Evolutionary conservation across 495 filamentous ascomycete genomes (phyloP).

Genomic region (Penicillium diatomitis): DNA sequence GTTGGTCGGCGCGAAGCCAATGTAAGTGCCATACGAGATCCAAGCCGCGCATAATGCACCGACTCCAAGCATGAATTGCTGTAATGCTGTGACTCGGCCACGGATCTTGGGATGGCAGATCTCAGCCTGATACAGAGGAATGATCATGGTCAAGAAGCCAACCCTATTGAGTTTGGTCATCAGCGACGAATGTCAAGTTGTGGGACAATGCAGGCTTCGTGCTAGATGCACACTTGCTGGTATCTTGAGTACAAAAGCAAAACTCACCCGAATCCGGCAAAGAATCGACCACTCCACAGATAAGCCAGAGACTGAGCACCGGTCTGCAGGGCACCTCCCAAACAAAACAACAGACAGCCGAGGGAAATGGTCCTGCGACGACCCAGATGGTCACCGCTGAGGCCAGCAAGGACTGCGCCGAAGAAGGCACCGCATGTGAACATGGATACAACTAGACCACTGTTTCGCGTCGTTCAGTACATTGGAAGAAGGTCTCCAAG

Average conservation of each 20-base stretch:
- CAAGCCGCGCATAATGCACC: conserved; percentile 31
- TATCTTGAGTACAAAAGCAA: background rate
- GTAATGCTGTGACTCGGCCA: conserved; percentile 32
- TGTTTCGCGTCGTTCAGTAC: background rate
- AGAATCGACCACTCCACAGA: conserved; percentile 33
- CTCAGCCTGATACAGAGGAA: conserved; percentile 39
- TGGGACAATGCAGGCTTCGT: too few relatives aligned
- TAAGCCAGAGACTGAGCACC: conserved; percentile 28
- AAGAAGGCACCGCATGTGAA: conserved; percentile 48
- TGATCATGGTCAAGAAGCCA: conserved; percentile 54
- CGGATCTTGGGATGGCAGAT: conserved; percentile 37
- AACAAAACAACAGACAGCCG: conserved; percentile 34
- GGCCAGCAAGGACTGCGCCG: conserved; percentile 30
- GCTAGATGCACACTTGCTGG: too few relatives aligned
- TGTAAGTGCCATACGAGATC: conserved; percentile 39
- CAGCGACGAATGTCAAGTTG: too few relatives aligned
- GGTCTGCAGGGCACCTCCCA: conserved; percentile 36
- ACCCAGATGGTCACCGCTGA: conserved; percentile 30
- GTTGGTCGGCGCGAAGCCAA: conserved; percentile 38
- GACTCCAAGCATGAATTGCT: conserved; percentile 40
- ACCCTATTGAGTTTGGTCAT: conserved; percentile 11
- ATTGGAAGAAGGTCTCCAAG: background rate
- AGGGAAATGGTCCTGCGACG: conserved; percentile 35
- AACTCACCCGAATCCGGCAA: conserved; percentile 46
- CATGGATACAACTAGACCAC: conserved; percentile 46